These are phyloP conservation scores for Lolium rigidum DNA, from an alignment of 176 grass and related monocot species.

Conservation along the genomic window DNA sequence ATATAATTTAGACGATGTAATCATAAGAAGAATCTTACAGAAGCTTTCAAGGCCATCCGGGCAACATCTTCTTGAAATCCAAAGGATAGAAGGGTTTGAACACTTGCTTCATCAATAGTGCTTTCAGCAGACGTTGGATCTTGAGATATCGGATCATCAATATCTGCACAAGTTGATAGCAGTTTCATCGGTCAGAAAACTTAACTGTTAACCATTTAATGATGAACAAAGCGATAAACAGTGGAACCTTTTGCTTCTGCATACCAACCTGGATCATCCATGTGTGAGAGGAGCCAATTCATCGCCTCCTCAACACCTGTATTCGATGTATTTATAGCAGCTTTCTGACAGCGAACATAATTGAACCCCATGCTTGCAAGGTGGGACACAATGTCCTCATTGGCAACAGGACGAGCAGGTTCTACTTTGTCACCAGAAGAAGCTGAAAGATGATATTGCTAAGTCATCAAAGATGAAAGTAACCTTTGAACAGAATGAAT, in stretches of 20 bases:
- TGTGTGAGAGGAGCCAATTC: constrained; percentile 94
- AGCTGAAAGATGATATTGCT: constrained; percentile 54
- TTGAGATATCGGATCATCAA: constrained; percentile 82
- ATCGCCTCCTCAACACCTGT: constrained; percentile 91
- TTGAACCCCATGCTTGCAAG: constrained; percentile 96
- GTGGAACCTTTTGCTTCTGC: neutral
- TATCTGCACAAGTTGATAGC: constrained; percentile 60
- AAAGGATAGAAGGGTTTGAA: constrained; percentile 92
- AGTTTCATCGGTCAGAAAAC: constrained; percentile 6
- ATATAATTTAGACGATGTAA: neutral
- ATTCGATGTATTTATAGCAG: constrained; percentile 91
- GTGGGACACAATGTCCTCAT: constrained; percentile 88
- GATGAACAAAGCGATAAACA: neutral
- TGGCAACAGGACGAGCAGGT: constrained; percentile 57
- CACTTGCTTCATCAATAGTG: constrained; percentile 81
- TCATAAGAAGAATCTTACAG: constrained; percentile 64
- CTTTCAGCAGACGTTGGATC: constrained; percentile 45
- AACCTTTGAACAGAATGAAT: neutral
- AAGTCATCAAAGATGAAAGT: constrained; percentile 17
- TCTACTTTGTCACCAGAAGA: constrained; percentile 49
- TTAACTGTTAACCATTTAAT: neutral
- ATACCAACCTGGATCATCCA: constrained; percentile 87
- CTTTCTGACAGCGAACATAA: constrained; percentile 95
- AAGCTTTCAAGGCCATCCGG: constrained; percentile 85
- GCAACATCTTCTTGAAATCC: constrained; percentile 92